Base-by-base conservation (phyloP, 371 early-diverging fungal genomes). In the Saksenaea oblongispora region DNA sequence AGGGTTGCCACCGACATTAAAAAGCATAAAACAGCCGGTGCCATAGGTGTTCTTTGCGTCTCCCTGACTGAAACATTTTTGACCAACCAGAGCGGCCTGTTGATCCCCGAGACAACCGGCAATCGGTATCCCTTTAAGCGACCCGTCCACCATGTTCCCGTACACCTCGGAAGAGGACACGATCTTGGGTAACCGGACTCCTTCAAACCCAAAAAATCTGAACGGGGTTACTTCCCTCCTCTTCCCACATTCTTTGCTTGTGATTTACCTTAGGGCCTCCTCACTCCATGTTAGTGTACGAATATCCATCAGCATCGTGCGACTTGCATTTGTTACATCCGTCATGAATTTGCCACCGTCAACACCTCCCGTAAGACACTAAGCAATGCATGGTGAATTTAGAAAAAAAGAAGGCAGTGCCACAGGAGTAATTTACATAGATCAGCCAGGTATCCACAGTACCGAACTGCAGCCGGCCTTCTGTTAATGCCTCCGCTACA, bases 21-120 rank as follows among this genome's bases (percentile, higher is more conserved):
- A 93, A 55, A 97, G 82, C 93, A 96, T 90, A 77, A 96, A 96
- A 75, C 95, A 95, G 14, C 98, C 98, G 15, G 97, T 96, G 42
- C 98, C 98, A 71, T 95, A 82, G 2, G 98, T 97, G 83, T 94
- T 96, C 82, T 97, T 97, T 57, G 92, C 92, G 71, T 91, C 88
- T 10, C 97, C 97, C 0, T 83, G 79, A 28, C 84, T 67, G 72
- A 95, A 92, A 76, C 98, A 96, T 61, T 88, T 87, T 72, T 96
- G 98, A 5, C 98, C 98, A 18, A 97, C 95, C 47, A 95, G 80
- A 1, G 98, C 96, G 14, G 96, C 94, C 72, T 97, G 98, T 70
- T 97, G 98, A 78, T 97, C 98, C 39, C 98, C 98, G 24, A 97
- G 76, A 67, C 91, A 90, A 8, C 93, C 95, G 14, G 93, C 76